phyloP scores from a whole-genome alignment of 2,329 filamentous ascomycete genomes.

The Calonectria montana region DNA sequence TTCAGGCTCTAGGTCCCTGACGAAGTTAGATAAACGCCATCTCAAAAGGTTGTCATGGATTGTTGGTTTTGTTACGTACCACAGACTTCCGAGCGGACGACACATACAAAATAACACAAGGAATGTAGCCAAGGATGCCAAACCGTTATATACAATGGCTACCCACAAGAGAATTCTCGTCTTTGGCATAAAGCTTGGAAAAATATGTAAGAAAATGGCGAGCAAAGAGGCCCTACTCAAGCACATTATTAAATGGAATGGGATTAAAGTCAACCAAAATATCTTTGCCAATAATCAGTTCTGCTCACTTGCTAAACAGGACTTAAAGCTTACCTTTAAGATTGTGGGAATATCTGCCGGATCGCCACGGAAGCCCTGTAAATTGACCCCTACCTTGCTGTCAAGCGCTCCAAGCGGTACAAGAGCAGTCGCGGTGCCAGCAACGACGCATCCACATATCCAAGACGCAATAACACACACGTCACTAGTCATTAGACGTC shows the following conservation, averaged over 20 bases:
- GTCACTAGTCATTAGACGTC: background rate
- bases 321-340: background rate
- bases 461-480: background rate
- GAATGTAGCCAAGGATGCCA: background rate
- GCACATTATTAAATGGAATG: background rate
- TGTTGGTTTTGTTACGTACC: background rate
- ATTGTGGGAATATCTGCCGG: background rate
- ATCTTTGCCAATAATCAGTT: background rate
- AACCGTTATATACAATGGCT: background rate
- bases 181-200: background rate
- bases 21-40: background rate
- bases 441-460: background rate
- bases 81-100: background rate
- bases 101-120: background rate
- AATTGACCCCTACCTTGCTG: background rate
- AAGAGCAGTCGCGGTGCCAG: background rate
- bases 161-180: background rate
- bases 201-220: background rate
- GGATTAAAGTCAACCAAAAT: background rate
- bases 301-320: background rate
- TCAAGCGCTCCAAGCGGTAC: background rate
- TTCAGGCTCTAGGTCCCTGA: background rate
- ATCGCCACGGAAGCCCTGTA: background rate
- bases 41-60: too few relatives aligned
- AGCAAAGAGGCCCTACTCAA: background rate